Evolutionary conservation across 73 alveolate genomes (phyloP).

Genomic region (Breviolum minutum): DNA sequence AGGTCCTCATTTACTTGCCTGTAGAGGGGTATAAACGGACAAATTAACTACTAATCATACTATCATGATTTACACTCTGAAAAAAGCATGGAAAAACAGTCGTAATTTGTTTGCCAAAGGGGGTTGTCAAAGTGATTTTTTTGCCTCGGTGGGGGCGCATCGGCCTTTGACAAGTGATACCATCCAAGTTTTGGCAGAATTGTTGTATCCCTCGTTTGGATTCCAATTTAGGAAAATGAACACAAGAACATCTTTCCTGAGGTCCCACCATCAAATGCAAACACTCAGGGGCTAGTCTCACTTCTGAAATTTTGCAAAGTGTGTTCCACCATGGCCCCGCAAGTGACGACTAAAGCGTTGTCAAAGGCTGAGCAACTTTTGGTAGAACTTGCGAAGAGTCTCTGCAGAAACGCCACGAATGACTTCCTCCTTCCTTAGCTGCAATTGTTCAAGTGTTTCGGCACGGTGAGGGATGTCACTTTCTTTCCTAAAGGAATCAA

Average conservation of each 20-base stretch:
- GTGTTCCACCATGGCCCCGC: neutral
- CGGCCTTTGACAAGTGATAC: no score
- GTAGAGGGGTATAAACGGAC: neutral
- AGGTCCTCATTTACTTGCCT: neutral
- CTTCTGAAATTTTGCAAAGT: neutral
- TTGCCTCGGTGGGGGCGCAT: no score
- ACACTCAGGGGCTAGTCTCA: neutral
- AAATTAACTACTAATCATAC: neutral
- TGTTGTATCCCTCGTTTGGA: no score
- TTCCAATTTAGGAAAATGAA: no score
- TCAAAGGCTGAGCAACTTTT: conserved; percentile 7
- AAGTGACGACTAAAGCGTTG: neutral
- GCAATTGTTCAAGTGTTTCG: no score
- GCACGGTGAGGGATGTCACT: no score
- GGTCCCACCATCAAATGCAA: neutral
- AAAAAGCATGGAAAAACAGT: no score
- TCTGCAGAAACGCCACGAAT: conserved; percentile 61
- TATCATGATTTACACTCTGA: neutral
- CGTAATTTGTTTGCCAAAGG: no score
- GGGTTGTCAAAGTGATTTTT: no score
- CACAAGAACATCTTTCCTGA: no score
- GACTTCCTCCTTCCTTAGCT: conserved; percentile 66
- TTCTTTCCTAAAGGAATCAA: no score
- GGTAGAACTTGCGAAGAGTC: conserved; percentile 59
- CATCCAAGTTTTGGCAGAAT: no score